These are phyloP conservation scores for Hypoxylon sp. DNA, from an alignment of 2,329 filamentous ascomycete genomes.

Conservation along the genomic window DNA sequence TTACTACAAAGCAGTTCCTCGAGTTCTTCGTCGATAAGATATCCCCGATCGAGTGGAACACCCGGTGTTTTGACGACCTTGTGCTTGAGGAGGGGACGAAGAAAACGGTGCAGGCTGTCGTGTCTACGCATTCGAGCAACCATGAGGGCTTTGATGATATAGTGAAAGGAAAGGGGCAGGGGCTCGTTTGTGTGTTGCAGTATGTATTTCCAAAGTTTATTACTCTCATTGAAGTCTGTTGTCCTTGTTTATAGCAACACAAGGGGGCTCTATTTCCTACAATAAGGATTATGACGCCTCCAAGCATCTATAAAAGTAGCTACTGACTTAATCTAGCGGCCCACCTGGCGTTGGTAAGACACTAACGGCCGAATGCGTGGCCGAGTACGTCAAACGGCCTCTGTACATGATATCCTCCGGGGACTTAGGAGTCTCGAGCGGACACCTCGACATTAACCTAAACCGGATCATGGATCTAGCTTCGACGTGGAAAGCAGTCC, in stretches of 20 bases:
- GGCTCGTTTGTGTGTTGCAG: conserved; percentile 62
- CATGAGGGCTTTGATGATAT: conserved; percentile 43
- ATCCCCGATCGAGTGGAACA: conserved; percentile 42
- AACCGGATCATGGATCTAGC: conserved; percentile 58
- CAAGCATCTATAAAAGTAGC: neutral
- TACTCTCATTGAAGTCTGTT: neutral
- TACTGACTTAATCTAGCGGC: conserved; percentile 47
- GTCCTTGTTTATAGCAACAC: neutral
- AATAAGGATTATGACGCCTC: neutral
- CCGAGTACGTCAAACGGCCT: conserved; percentile 56
- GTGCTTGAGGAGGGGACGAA: conserved; percentile 43
- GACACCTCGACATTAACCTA: conserved; percentile 46
- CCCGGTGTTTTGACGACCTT: conserved; percentile 45
- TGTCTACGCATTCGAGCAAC: conserved; percentile 37
- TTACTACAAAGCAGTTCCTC: conserved; percentile 53
- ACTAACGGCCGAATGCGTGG: conserved; percentile 58
- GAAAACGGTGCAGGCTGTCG: conserved; percentile 45
- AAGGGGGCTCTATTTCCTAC: neutral
- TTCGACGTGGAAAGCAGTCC: conserved; percentile 57
- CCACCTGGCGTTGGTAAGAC: conserved; percentile 62
- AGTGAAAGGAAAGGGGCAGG: conserved; percentile 51
- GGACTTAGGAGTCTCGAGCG: conserved; percentile 51
- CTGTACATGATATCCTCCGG: conserved; percentile 55
- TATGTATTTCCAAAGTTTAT: conserved; percentile 20
- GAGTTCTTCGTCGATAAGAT: conserved; percentile 50